These are phyloP conservation scores for Fusarium nematophilum DNA, from an alignment of 2,329 filamentous ascomycete species.

Conservation along the genomic window DNA sequence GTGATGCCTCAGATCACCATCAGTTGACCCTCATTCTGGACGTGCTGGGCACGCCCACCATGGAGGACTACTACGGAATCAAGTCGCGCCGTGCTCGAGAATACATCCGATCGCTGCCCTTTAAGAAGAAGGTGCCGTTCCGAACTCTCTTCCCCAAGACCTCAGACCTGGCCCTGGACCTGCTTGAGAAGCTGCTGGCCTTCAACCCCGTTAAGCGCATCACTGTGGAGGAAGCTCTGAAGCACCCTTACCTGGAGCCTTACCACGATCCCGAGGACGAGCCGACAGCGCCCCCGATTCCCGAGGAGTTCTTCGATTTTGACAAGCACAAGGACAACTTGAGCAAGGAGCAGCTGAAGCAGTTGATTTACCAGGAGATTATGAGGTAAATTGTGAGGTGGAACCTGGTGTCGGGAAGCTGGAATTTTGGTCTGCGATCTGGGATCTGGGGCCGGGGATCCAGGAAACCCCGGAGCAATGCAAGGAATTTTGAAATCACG, in stretches of 20 bases:
- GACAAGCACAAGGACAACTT: conserved; percentile 99
- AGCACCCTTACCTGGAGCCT: conserved; percentile 97
- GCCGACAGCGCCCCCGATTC: conserved; percentile 94
- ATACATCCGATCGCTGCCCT: conserved; percentile 97
- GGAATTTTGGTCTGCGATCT: no score
- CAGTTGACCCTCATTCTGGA: conserved; percentile 97
- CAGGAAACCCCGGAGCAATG: not conserved
- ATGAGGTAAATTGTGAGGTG: conserved; percentile 65
- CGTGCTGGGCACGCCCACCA: conserved; percentile 96
- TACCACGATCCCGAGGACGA: conserved; percentile 99
- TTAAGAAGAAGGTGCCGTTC: conserved; percentile 99
- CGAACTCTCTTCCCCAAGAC: conserved; percentile 98
- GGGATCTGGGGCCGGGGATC: conserved; percentile 25
- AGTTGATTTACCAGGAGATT: conserved; percentile 98
- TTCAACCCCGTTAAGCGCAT: conserved; percentile 99
- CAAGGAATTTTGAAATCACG: conserved; percentile 1
- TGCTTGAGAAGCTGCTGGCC: conserved; percentile 93
- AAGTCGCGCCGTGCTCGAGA: conserved; percentile 97
- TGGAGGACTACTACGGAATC: conserved; percentile 99
- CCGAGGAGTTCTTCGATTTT: conserved; percentile 99
- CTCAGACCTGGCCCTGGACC: conserved; percentile 93
- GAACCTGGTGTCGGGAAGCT: not conserved
- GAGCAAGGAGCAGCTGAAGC: conserved; percentile 97
- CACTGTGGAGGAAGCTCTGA: conserved; percentile 95
- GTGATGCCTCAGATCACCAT: conserved; percentile 80